Evolutionary conservation across 129 eudicot genomes (phyloP).

Genomic region (Heracleum sosnowskyi): DNA sequence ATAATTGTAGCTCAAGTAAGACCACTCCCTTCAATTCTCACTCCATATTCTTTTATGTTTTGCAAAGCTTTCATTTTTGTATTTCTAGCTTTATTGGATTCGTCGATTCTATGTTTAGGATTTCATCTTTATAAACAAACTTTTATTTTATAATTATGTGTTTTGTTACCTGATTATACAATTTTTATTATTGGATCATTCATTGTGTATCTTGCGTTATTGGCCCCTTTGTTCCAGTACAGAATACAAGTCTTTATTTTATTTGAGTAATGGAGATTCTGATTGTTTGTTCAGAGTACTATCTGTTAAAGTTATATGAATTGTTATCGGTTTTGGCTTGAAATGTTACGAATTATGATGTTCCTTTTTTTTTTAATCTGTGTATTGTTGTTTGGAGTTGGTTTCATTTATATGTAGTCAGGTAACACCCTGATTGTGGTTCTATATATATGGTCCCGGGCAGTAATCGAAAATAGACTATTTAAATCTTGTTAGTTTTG

Average conservation of each 20-base stretch:
- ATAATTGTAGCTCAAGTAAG: too few species aligned
- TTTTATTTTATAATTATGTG: background rate
- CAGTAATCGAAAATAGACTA: background rate
- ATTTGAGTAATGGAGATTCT: background rate
- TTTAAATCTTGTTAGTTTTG: background rate
- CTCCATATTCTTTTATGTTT: background rate
- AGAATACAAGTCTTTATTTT: background rate
- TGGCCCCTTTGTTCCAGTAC: background rate
- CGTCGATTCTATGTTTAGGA: background rate
- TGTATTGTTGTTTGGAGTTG: too few species aligned
- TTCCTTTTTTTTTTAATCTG: too few species aligned
- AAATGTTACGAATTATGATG: too few species aligned
- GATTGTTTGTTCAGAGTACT: background rate
- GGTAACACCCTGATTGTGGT: too few species aligned
- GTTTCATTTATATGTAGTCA: too few species aligned
- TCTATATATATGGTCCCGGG: too few species aligned
- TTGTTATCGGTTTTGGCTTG: background rate
- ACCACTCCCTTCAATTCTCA: background rate
- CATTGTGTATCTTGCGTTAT: background rate
- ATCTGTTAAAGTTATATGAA: too few species aligned
- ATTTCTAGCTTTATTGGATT: background rate
- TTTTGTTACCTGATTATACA: background rate
- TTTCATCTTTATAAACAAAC: background rate
- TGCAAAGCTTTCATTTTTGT: background rate
- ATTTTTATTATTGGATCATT: too few species aligned